Evolutionary conservation across 495 filamentous ascomycete genomes (phyloP), one percentile per base, ranked within the genome.

Genomic region (Trichoderma gamsii): DNA sequence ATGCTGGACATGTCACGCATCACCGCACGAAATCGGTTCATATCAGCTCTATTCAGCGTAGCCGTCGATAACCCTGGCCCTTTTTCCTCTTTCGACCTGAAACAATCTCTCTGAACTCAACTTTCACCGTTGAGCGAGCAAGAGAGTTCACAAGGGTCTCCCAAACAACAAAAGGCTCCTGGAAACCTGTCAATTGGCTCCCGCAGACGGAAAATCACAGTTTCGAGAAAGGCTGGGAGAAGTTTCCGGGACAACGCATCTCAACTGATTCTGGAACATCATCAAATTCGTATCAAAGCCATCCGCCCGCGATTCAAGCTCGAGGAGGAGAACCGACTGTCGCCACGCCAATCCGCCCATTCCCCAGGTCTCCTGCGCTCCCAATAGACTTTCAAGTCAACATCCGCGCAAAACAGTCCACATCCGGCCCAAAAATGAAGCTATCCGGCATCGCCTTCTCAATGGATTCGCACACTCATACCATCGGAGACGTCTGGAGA

Each of bases 401-500:
- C 12, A 2, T 23, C 25, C 32, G 56, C 15, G 32, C 25, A 61
- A 13, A 32, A 32, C 1, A 16, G 25, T 1, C 56, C 56, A 13
- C 27, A 27, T 61, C 12, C 56, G 13, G 25, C 21, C 56, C 56
- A 61, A 61, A 38, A 61, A 61, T 32, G 56, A 61, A 25, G 6
- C 3, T 32, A 61, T 61, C 16, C 56, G 56, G 27, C 56, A 29
- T 13, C 16, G 56, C 25, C 56, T n/a, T 61, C 56, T 61, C 56
- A 18, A 61, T 61, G 56, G 56, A 61, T 61, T 61, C 56, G 56
- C 56, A 61, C 11, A 11, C 8, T 15, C 56, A 3, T 9, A 11
- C 4, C 56, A 29, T 32, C 27, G 56, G 56, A 61, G 56, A 61
- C 56, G 56, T 61, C 56, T 16, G 56, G 56, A 61, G 56, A 61